Conservation (phyloP, 169 alveolate species). For the Plasmodium inui region DNA sequence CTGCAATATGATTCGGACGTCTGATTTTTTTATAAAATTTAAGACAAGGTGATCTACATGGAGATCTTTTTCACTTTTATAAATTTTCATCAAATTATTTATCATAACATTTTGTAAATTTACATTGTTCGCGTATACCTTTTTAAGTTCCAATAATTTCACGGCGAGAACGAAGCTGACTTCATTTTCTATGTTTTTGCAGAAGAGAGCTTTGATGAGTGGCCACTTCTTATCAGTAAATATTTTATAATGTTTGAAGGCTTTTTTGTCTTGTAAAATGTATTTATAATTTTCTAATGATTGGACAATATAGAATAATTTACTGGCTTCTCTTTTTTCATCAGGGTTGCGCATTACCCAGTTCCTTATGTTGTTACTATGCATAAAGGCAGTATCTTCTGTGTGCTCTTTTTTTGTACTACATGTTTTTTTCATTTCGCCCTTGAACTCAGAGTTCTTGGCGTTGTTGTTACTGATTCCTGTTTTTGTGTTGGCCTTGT, state of each 20-base stretch:
- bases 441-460: not conserved
- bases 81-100: constrained; percentile 67
- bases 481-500: not conserved
- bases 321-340: constrained; percentile 25
- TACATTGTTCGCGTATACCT: constrained; percentile 25
- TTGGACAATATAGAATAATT: constrained; percentile 35
- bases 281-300: constrained; percentile 50
- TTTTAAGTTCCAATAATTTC: constrained; percentile 60
- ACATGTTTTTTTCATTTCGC: not conserved
- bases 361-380: not conserved
- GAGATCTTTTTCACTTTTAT: constrained; percentile 58
- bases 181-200: constrained; percentile 58
- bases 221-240: constrained; percentile 41
- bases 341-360: not conserved
- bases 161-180: constrained; percentile 52
- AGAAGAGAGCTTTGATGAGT: constrained; percentile 16
- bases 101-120: constrained; percentile 62
- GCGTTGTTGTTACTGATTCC: not conserved
- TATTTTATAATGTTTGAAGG: constrained; percentile 47
- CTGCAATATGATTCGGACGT: constrained; percentile 59
- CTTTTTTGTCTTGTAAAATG: constrained; percentile 37
- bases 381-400: not conserved
- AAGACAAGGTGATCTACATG: constrained; percentile 27
- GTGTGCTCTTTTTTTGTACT: not conserved
- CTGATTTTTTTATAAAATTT: constrained; percentile 38